These are phyloP conservation scores for Leccinum griseonigrum DNA, from an alignment of 1,284 basidiomycete genomes.

Conservation along the genomic window DNA sequence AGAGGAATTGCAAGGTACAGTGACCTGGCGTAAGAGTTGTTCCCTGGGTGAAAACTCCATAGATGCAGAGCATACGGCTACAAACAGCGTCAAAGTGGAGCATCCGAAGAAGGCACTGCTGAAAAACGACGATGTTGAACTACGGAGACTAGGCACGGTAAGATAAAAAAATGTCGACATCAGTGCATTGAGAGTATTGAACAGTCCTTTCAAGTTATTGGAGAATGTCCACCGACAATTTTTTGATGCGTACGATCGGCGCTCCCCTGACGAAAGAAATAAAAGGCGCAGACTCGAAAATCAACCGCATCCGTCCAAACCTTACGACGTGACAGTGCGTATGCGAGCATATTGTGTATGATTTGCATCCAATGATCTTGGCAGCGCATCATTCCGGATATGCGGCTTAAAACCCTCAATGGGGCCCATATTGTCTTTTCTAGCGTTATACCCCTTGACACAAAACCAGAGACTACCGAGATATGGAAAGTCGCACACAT, in stretches of 20 bases:
- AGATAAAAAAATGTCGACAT: slow-evolving; percentile 20
- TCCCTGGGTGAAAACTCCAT: slow-evolving; percentile 3
- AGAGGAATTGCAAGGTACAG: slow-evolving; percentile 62
- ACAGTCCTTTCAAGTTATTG: slow-evolving; percentile 55
- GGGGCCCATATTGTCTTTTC: slow-evolving; percentile 89
- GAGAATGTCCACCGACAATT: slow-evolving; percentile 75
- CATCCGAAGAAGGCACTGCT: slow-evolving; percentile 71
- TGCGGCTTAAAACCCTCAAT: slow-evolving; percentile 74
- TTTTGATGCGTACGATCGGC: slow-evolving; percentile 63
- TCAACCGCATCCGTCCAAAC: slow-evolving; percentile 28
- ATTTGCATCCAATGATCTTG: slow-evolving; percentile 8
- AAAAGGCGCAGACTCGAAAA: slow-evolving; percentile 29
- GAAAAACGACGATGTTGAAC: slow-evolving; percentile 87
- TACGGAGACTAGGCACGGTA: slow-evolving; percentile 74
- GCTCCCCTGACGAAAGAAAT: slow-evolving; percentile 35
- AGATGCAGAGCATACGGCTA: slow-evolving; percentile 15
- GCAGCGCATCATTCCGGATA: slow-evolving; percentile 79
- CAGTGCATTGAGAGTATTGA: slow-evolving; percentile 3
- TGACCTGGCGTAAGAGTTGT: slow-evolving; percentile 17
- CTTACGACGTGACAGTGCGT: slow-evolving; percentile 65
- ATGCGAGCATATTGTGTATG: background rate
- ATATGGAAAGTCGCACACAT: slow-evolving; percentile 86
- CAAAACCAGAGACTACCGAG: slow-evolving; percentile 75
- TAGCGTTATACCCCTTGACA: slow-evolving; percentile 88
- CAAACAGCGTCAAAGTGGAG: slow-evolving; percentile 30